A percentile compares a stretch with the other conserved stretches of the same genome.
Conservation (phyloP, 345 rosid species). For the Citrus unshiu region DNA sequence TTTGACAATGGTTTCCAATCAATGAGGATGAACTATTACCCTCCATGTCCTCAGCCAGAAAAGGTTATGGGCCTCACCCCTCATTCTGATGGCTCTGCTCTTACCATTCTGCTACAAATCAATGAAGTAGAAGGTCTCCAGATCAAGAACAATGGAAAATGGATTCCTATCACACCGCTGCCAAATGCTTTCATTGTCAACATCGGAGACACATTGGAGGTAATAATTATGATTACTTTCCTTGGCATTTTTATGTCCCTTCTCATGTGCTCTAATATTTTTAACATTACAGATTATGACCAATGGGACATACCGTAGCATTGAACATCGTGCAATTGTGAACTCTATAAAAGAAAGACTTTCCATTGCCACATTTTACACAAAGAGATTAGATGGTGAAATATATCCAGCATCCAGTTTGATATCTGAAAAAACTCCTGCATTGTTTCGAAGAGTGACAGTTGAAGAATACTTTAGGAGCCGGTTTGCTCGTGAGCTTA, state of each 20-base stretch:
- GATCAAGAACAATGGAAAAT: no score
- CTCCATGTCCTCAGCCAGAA: slow-evolving; percentile 32
- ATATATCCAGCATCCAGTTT: slow-evolving; percentile 24
- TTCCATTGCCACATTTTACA: neutral
- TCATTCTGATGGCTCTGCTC: slow-evolving; percentile 24
- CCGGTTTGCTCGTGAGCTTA: no score
- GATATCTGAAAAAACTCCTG: slow-evolving; percentile 20
- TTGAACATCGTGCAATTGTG: no score
- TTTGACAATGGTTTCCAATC: slow-evolving; percentile 12
- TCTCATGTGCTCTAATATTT: neutral
- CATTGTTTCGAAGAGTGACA: slow-evolving; percentile 27
- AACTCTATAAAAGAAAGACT: no score
- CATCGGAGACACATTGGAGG: neutral
- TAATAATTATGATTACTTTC: neutral
- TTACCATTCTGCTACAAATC: slow-evolving; percentile 27
- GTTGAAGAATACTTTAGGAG: no score
- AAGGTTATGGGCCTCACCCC: slow-evolving; percentile 30
- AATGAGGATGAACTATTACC: slow-evolving; percentile 33
- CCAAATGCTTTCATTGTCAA: no score
- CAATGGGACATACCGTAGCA: no score
- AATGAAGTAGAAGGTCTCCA: no score
- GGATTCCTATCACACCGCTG: no score
- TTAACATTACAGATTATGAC: slow-evolving; percentile 28
- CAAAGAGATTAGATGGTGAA: neutral
- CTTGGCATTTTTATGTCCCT: no score